Evolutionary conservation across 495 filamentous ascomycete species (phyloP).

Genomic region (Chaetomium fimeti): DNA sequence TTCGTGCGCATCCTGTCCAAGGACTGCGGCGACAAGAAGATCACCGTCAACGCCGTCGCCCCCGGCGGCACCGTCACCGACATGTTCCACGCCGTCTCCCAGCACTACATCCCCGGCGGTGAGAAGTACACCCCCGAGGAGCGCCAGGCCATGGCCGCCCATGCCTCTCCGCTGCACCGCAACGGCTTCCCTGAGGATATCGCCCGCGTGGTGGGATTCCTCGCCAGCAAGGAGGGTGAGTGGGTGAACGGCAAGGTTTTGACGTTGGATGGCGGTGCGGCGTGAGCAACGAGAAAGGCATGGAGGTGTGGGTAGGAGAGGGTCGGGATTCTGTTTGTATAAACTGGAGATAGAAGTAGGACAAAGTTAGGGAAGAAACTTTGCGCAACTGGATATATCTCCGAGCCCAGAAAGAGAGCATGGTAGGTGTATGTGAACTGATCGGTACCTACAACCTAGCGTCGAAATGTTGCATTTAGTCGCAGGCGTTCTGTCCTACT

Average conservation of each 20-base stretch:
- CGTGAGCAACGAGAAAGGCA: background rate
- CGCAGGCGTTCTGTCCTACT: too few species aligned
- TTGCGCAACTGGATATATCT: too few species aligned
- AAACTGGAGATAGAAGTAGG: too few species aligned
- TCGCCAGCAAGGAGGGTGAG: constrained; percentile 3
- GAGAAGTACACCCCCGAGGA: background rate
- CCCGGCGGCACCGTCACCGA: constrained; percentile 1
- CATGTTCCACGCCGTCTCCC: constrained; percentile 3
- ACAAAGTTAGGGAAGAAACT: too few species aligned
- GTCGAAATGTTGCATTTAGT: too few species aligned
- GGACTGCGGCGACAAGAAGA: constrained; percentile 6
- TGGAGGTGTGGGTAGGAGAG: too few species aligned
- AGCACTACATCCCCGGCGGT: constrained; percentile 2
- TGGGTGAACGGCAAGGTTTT: background rate
- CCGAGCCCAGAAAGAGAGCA: too few species aligned
- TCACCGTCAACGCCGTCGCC: background rate
- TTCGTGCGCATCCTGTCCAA: background rate
- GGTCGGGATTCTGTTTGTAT: too few species aligned
- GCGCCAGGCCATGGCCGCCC: background rate
- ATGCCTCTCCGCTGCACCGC: background rate
- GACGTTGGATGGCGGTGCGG: background rate
- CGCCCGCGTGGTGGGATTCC: background rate
- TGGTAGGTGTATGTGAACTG: too few species aligned
- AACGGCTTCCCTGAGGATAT: background rate
- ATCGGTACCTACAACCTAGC: too few species aligned